Evolutionary conservation across 2,329 filamentous ascomycete genomes (phyloP).

Genomic region (Rutstroemia sp.): DNA sequence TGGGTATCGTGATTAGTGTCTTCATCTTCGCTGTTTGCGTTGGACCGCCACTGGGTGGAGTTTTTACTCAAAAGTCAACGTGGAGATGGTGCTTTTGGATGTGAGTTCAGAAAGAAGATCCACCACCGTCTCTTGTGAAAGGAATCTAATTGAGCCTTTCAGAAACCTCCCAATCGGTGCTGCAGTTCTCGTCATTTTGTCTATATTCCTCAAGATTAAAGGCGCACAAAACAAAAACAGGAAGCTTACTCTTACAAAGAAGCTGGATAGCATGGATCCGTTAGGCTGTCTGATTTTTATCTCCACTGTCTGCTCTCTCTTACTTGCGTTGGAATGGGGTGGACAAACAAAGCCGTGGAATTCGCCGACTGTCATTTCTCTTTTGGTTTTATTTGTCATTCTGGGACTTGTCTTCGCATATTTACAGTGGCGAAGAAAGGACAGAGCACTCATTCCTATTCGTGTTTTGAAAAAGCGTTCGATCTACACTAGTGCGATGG

Average conservation of each 20-base stretch:
- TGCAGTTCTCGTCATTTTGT: conserved; percentile 2
- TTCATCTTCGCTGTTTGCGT: conserved; percentile 8
- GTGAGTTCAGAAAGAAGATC: conserved; percentile 8
- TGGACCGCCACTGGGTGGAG: conserved; percentile 54
- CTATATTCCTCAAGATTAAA: conserved; percentile 1
- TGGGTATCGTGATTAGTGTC: conserved; percentile 10
- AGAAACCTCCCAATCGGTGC: conserved; percentile 31
- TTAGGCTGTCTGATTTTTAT: conserved; percentile 25
- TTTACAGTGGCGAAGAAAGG: not conserved
- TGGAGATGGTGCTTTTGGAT: conserved; percentile 32
- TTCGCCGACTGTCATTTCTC: conserved; percentile 20
- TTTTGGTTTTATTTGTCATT: conserved; percentile 5
- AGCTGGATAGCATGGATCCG: not conserved
- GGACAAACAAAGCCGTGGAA: conserved; percentile 28
- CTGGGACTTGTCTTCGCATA: not conserved
- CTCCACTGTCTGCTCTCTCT: conserved; percentile 28
- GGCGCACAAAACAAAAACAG: not conserved
- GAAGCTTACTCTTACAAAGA: not conserved
- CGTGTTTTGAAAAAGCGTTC: not conserved
- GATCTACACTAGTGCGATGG: not conserved
- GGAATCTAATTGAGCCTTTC: conserved; percentile 8
- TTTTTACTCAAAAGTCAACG: conserved; percentile 45
- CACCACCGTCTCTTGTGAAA: conserved; percentile 1
- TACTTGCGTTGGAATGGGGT: conserved; percentile 31
- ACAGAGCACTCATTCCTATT: not conserved